Evolutionary conservation across 1,139 yeast genomes (phyloP).

Genomic region (Saccharomyces pastorianus): DNA sequence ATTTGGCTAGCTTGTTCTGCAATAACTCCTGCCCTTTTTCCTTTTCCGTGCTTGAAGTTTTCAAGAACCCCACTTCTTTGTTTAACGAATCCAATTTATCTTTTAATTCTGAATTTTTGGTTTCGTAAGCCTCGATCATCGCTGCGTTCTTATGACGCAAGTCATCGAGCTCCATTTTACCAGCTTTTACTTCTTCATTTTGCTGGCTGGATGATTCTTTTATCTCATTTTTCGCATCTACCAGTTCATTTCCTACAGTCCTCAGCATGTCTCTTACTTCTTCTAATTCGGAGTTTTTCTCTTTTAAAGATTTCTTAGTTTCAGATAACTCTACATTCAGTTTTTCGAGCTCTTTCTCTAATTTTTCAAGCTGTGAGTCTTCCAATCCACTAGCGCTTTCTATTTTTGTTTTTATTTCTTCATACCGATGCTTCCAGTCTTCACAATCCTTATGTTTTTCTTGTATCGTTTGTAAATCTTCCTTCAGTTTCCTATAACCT

Average conservation of each 20-base stretch:
- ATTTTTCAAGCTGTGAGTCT: background rate
- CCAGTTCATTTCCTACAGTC: slow-evolving; percentile 69
- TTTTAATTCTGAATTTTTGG: slow-evolving; percentile 29
- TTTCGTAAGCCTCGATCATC: slow-evolving; percentile 17
- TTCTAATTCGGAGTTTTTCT: slow-evolving; percentile 29
- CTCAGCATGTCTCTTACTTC: slow-evolving; percentile 61
- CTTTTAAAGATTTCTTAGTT: slow-evolving; percentile 13
- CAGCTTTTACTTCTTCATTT: slow-evolving; percentile 11
- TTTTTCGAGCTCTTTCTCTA: background rate
- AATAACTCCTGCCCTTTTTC: slow-evolving; percentile 25
- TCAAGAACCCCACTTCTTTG: slow-evolving; percentile 5
- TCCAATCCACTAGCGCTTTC: slow-evolving; percentile 4
- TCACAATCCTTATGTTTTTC: slow-evolving; percentile 14
- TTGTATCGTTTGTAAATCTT: slow-evolving; percentile 2
- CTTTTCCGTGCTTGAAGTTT: background rate
- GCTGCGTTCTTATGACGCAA: slow-evolving; percentile 21
- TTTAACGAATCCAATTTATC: slow-evolving; percentile 11
- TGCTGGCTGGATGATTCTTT: slow-evolving; percentile 15
- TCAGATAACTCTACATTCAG: slow-evolving; percentile 11
- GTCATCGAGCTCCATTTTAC: slow-evolving; percentile 13
- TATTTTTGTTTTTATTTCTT: slow-evolving; percentile 12
- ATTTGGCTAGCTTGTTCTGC: slow-evolving; percentile 32
- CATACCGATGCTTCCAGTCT: slow-evolving; percentile 16
- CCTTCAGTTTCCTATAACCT: slow-evolving; percentile 13
- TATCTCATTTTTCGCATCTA: slow-evolving; percentile 31